A percentile compares a stretch with the other conserved stretches of the same genome.
phyloP scores from a whole-genome alignment of 2,329 filamentous ascomycete genomes.

The Trichoderma arundinaceum region DNA sequence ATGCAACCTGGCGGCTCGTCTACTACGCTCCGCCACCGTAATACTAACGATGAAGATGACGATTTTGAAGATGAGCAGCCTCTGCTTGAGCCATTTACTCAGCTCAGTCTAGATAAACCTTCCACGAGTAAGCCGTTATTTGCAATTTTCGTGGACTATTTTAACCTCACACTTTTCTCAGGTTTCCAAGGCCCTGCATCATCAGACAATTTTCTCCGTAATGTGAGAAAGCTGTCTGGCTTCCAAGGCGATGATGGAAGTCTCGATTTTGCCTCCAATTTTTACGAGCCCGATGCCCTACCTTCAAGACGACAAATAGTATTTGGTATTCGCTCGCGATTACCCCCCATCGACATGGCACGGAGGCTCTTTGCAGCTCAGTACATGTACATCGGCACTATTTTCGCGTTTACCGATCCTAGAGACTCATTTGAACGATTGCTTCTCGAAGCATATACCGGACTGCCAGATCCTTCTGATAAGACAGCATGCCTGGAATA shows the following conservation, averaged over 20 bases:
- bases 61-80: constrained; percentile 43
- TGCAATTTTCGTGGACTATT: too few relatives aligned
- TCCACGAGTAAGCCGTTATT: constrained; percentile 38
- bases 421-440: constrained; percentile 51
- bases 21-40: constrained; percentile 11
- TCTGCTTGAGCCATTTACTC: constrained; percentile 45
- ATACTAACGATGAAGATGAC: constrained; percentile 38
- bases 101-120: constrained; percentile 43
- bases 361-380: constrained; percentile 58
- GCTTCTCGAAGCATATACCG: constrained; percentile 51
- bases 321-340: constrained; percentile 40
- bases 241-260: constrained; percentile 42
- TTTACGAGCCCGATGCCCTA: constrained; percentile 45
- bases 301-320: constrained; percentile 41
- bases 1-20: constrained; percentile 12
- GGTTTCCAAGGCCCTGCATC: constrained; percentile 47
- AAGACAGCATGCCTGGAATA: constrained; percentile 55
- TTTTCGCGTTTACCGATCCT: constrained; percentile 59
- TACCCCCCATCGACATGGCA: constrained; percentile 58
- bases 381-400: constrained; percentile 62
- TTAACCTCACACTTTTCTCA: constrained; percentile 9
- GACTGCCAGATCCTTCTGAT: constrained; percentile 50
- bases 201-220: constrained; percentile 48
- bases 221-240: constrained; percentile 45
- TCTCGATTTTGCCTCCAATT: constrained; percentile 42